These are phyloP conservation scores for Ceratocystis huliohia DNA, from an alignment of 2,329 filamentous ascomycete species.

Conservation along the genomic window DNA sequence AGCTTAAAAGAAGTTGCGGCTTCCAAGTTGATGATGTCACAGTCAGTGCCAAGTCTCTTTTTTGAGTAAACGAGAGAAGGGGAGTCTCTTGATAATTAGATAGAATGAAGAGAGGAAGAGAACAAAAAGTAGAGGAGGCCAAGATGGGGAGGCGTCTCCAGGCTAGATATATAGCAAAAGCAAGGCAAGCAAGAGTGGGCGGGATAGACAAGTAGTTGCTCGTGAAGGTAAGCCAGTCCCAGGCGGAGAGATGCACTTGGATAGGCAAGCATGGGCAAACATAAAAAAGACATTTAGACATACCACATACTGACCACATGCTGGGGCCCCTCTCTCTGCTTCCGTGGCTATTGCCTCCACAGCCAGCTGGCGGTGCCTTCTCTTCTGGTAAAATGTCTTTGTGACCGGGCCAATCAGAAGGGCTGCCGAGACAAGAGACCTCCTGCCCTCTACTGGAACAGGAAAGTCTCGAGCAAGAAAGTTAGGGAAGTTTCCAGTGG, in stretches of 20 bases:
- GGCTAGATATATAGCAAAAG: conserved; percentile 13
- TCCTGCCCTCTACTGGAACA: neutral
- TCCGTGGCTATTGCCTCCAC: neutral
- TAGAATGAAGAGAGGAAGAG: neutral
- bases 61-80: neutral
- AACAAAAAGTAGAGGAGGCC: neutral
- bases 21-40: conserved; percentile 4
- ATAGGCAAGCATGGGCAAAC: too few species aligned
- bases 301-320: too few species aligned
- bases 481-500: neutral
- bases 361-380: neutral
- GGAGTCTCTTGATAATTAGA: conserved; percentile 13
- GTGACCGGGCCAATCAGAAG: conserved; percentile 1
- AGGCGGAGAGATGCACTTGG: too few species aligned
- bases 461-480: neutral
- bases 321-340: too few species aligned
- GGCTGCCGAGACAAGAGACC: conserved; percentile 2
- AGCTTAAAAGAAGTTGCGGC: conserved; percentile 5
- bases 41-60: conserved; percentile 9
- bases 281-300: too few species aligned
- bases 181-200: neutral
- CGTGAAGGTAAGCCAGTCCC: too few species aligned
- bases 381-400: neutral
- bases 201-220: too few species aligned
- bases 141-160: neutral